Conservation (phyloP, 2,329 filamentous ascomycete species). For the Magnaporthiopsis incrustans region DNA sequence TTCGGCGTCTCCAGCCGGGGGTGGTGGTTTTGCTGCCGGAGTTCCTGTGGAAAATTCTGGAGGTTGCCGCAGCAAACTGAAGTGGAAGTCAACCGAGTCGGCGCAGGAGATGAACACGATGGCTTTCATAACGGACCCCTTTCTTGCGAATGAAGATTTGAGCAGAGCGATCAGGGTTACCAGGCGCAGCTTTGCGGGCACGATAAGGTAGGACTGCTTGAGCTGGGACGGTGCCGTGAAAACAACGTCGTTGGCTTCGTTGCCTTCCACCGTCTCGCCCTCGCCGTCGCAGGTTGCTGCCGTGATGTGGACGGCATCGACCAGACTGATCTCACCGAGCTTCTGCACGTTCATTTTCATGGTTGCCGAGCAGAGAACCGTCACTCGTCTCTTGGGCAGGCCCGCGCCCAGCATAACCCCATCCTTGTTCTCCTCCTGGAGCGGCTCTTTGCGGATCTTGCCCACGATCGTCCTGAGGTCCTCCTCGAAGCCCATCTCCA, state of each 20-base stretch:
- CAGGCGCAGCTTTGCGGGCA: slow-evolving; percentile 81
- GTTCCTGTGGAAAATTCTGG: not conserved
- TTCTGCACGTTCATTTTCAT: slow-evolving; percentile 97
- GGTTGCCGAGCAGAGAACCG: slow-evolving; percentile 89
- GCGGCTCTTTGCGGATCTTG: slow-evolving; percentile 59
- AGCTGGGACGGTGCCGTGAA: slow-evolving; percentile 87
- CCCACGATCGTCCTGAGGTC: slow-evolving; percentile 83
- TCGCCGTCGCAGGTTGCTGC: slow-evolving; percentile 48
- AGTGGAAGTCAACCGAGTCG: slow-evolving; percentile 95
- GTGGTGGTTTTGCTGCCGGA: not conserved
- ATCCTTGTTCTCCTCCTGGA: slow-evolving; percentile 52
- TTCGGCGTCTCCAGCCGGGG: slow-evolving; percentile 15
- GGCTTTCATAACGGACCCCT: slow-evolving; percentile 89
- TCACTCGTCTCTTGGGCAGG: slow-evolving; percentile 69
- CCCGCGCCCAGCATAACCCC: slow-evolving; percentile 45
- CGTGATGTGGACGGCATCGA: slow-evolving; percentile 77
- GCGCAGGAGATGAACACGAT: slow-evolving; percentile 97
- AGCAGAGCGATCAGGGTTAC: slow-evolving; percentile 80
- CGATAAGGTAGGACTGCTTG: slow-evolving; percentile 83
- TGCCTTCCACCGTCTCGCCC: slow-evolving; percentile 28
- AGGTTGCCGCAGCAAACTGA: slow-evolving; percentile 60
- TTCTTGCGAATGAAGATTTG: slow-evolving; percentile 79
- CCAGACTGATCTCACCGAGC: slow-evolving; percentile 83
- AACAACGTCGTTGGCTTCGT: slow-evolving; percentile 41
- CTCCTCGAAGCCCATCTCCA: slow-evolving; percentile 96